A percentile compares a stretch with the other conserved stretches of the same genome.
These are phyloP conservation scores for Fusarium decemcellulare DNA, from an alignment of 2,329 filamentous ascomycete genomes.

Conservation along the genomic window DNA sequence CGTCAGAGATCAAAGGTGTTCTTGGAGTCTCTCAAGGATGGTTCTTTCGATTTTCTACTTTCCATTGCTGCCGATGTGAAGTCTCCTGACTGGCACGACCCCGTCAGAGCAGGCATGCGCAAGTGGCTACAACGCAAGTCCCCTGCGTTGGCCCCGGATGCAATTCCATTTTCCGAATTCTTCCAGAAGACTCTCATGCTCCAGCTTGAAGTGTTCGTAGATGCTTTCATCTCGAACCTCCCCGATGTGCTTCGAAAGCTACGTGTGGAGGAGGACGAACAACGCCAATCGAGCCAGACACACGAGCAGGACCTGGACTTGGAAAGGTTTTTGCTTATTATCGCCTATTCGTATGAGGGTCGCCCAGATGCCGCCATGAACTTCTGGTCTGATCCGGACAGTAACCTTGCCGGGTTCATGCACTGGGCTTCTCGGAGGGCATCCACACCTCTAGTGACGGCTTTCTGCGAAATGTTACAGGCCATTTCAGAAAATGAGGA, in stretches of 20 bases:
- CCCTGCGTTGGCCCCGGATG: constrained; percentile 76
- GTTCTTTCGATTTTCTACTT: constrained; percentile 92
- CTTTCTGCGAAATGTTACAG: constrained; percentile 96
- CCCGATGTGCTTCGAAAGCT: constrained; percentile 91
- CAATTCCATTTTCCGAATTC: constrained; percentile 76
- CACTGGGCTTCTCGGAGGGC: constrained; percentile 97
- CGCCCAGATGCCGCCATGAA: constrained; percentile 86
- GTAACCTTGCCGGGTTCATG: constrained; percentile 93
- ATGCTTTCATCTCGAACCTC: constrained; percentile 95
- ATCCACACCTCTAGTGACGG: constrained; percentile 94
- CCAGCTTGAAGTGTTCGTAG: constrained; percentile 88
- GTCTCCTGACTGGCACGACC: constrained; percentile 87
- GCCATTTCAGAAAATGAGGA: constrained; percentile 87
- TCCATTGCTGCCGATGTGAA: constrained; percentile 87
- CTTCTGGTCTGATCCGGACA: constrained; percentile 94
- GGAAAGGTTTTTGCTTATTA: constrained; percentile 92
- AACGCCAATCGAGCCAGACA: constrained; percentile 76
- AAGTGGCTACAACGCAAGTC: constrained; percentile 88
- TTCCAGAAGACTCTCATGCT: constrained; percentile 83
- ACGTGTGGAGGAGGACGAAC: constrained; percentile 90
- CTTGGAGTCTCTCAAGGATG: constrained; percentile 84
- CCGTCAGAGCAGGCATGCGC: constrained; percentile 85
- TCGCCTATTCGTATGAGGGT: constrained; percentile 91
- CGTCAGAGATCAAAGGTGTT: constrained; percentile 81
- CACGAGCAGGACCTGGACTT: constrained; percentile 81